Base-by-base conservation (phyloP, 345 rosid genomes). In the Arabidopsis thaliana region DNA sequence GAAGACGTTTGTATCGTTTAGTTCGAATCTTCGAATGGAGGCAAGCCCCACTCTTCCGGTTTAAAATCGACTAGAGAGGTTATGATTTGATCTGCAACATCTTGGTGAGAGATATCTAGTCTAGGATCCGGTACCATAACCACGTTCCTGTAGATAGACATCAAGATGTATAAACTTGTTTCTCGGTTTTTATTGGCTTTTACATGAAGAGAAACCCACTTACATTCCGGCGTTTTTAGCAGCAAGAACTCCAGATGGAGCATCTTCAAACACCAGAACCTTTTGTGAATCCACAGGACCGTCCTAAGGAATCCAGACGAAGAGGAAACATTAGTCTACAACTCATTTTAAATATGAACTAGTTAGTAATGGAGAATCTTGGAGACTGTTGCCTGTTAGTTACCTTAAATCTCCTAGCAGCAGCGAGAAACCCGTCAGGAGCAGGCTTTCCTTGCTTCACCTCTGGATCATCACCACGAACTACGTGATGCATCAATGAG, bases 401-500 rank as follows among this genome's bases (percentile, higher is more conserved):
- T 78, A 94, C 99, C 97, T 92, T 87, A 74, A 95, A 95, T 83
- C 99, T 95, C 72, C 77, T 85, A 74, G 96, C 83, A 11, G 99
- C 99, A 58, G 97, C 89, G 44, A 92, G 87, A 75, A 95, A 95
- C 64, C 87, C 79, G 61, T 95, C 99, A 1, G 97, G 96, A 13
- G 97, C 81, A 65, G 97, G 99, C 82, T 95, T 95, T 62, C 99
- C 99, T 78, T 84, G 87, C 80, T 90, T 89, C 68, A 95, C 97
- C 84, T 92, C 99, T 8, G 96, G 99, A 80, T 95, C 97, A 83
- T 95, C 99, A 65, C 99, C 97, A 32, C 83, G 89, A 80, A 95
- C 97, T 60, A 87, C 48, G 73, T 95, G 99, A 84, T 90, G 92
- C 99, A 95, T 95, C 84, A 95, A 84, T 16, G 96, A 86, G 73